Evolutionary conservation across 495 filamentous ascomycete species (phyloP).

Genomic region (Xylaria telfairii): DNA sequence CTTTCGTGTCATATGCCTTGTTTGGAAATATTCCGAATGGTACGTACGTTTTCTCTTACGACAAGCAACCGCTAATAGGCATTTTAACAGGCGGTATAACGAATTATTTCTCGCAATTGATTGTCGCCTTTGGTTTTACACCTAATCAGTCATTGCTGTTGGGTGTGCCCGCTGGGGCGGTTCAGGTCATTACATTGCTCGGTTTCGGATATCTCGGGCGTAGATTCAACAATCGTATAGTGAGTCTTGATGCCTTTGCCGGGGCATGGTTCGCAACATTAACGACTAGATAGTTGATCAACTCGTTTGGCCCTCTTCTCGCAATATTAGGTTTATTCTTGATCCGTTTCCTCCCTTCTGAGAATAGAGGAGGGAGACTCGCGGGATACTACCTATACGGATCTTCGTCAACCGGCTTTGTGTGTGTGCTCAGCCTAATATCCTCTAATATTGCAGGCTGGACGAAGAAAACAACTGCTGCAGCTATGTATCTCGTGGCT

Average conservation of each 20-base stretch:
- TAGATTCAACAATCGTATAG: constrained; percentile 60
- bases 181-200: constrained; percentile 69
- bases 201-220: constrained; percentile 67
- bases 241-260: constrained; percentile 13
- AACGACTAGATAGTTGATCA: constrained; percentile 11
- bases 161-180: constrained; percentile 68
- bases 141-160: constrained; percentile 67
- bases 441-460: constrained; percentile 73
- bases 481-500: constrained; percentile 70
- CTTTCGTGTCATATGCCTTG: constrained; percentile 67
- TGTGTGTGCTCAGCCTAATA: constrained; percentile 63
- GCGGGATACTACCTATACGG: constrained; percentile 70
- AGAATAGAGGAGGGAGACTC: constrained; percentile 63
- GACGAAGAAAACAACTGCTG: constrained; percentile 77
- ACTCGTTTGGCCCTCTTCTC: constrained; percentile 17
- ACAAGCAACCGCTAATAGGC: not conserved
- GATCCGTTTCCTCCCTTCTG: constrained; percentile 67
- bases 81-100: constrained; percentile 59
- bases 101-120: constrained; percentile 76
- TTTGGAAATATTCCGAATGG: constrained; percentile 69
- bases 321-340: constrained; percentile 66
- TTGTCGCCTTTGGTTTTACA: constrained; percentile 64
- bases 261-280: not conserved
- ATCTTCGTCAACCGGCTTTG: constrained; percentile 64
- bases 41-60: constrained; percentile 16